phyloP scores from a whole-genome alignment of 495 filamentous ascomycete genomes.

The Aspergillus panamensis region DNA sequence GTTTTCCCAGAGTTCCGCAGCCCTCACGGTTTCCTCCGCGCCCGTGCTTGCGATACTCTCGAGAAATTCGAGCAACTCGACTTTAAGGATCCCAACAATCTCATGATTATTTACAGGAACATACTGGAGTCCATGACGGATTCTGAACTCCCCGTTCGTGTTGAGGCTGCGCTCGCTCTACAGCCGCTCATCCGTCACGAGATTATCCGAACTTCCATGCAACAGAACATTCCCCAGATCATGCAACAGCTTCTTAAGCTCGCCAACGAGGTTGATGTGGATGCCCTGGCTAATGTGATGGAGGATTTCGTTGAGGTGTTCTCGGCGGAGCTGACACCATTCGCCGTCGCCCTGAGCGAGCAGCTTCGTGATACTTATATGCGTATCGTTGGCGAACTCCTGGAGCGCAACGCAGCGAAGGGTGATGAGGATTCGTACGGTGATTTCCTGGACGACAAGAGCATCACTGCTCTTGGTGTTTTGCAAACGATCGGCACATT shows the following conservation, averaged over 20 bases:
- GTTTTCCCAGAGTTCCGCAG: slow-evolving; percentile 98
- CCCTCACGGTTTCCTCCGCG: slow-evolving; percentile 87
- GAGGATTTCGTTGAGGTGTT: slow-evolving; percentile 99
- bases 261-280: slow-evolving; percentile 92
- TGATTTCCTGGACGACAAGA: slow-evolving; percentile 96
- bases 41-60: slow-evolving; percentile 91
- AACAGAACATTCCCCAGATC: slow-evolving; percentile 97
- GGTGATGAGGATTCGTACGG: slow-evolving; percentile 75
- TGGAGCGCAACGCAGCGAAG: slow-evolving; percentile 74
- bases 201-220: slow-evolving; percentile 88
- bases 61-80: slow-evolving; percentile 97
- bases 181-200: slow-evolving; percentile 96
- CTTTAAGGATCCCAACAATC: slow-evolving; percentile 91
- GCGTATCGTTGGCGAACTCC: slow-evolving; percentile 83
- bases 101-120: slow-evolving; percentile 92
- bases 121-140: slow-evolving; percentile 98
- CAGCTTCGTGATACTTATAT: slow-evolving; percentile 96
- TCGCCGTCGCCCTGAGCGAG: slow-evolving; percentile 95
- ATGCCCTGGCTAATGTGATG: slow-evolving; percentile 97
- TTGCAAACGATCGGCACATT: slow-evolving; percentile 96
- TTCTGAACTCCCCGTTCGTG: slow-evolving; percentile 81
- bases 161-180: slow-evolving; percentile 89
- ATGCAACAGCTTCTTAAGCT: slow-evolving; percentile 98
- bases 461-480: slow-evolving; percentile 93
- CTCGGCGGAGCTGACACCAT: slow-evolving; percentile 89